A percentile compares a stretch with the other conserved stretches of the same genome.
These are phyloP conservation scores for Collybia mongolica DNA, from an alignment of 768 basidiomycete species.

Conservation along the genomic window DNA sequence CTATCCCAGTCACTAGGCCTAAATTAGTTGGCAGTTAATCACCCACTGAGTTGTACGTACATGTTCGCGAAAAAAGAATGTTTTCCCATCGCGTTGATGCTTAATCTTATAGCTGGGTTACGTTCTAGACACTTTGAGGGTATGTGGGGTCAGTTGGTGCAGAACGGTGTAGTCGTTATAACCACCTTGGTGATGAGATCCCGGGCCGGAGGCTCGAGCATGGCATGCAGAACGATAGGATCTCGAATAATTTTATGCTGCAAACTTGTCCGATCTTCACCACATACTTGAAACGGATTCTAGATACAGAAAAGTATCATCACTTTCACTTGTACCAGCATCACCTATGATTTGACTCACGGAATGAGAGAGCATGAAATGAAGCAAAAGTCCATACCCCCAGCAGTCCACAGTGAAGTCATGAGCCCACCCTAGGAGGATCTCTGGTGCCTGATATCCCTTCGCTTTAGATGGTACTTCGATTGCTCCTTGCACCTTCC, in stretches of 20 bases:
- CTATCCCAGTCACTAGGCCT: constrained; percentile 38
- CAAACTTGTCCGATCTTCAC: constrained; percentile 21
- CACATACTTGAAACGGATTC: constrained; percentile 38
- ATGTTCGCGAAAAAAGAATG: constrained; percentile 49
- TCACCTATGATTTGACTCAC: constrained; percentile 25
- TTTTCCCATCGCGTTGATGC: constrained; percentile 36
- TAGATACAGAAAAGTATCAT: constrained; percentile 13
- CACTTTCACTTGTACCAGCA: neutral
- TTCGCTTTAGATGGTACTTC: constrained; percentile 1
- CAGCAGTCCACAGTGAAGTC: constrained; percentile 56
- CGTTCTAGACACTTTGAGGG: constrained; percentile 50
- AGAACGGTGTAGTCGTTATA: neutral
- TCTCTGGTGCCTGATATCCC: constrained; percentile 49
- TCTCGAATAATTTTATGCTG: constrained; percentile 32
- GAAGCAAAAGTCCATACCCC: constrained; percentile 54
- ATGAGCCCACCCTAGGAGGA: constrained; percentile 53
- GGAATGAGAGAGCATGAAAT: constrained; percentile 46
- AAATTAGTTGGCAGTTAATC: constrained; percentile 9
- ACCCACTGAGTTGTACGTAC: constrained; percentile 30
- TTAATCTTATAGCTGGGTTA: constrained; percentile 47
- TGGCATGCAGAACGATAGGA: constrained; percentile 23
- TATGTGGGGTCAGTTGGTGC: neutral
- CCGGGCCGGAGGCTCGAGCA: constrained; percentile 29
- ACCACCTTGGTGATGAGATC: constrained; percentile 48
- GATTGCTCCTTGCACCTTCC: neutral